Evolutionary conservation across 768 basidiomycete genomes (phyloP).

Genomic region (Mycena venus): DNA sequence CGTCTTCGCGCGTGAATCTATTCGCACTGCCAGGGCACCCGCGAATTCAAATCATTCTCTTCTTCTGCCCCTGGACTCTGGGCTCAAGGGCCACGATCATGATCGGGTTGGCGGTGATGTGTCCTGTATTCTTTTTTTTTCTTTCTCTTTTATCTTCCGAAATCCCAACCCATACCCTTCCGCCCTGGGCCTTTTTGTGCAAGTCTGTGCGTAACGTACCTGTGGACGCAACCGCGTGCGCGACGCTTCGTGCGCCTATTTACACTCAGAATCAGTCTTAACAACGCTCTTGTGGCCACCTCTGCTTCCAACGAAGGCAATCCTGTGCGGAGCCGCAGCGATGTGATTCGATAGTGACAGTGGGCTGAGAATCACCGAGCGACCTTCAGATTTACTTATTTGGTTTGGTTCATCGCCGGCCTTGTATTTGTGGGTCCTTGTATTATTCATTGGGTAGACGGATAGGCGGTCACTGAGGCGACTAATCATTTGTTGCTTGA

Average conservation of each 20-base stretch:
- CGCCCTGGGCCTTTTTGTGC: background rate
- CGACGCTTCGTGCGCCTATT: background rate
- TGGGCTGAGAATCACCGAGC: background rate
- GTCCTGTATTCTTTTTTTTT: background rate
- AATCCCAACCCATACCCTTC: background rate
- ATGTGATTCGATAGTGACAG: slow-evolving; percentile 2
- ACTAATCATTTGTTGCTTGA: background rate
- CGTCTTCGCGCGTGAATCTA: slow-evolving; percentile 1
- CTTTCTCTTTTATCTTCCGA: background rate
- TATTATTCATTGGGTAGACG: too few relatives aligned
- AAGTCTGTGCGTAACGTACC: background rate
- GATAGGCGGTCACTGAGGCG: background rate
- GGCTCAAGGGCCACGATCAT: background rate
- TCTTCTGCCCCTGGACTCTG: background rate
- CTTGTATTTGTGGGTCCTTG: background rate
- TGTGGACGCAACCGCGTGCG: background rate
- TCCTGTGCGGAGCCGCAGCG: background rate
- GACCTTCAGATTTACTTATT: background rate
- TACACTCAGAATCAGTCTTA: background rate
- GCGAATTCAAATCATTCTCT: background rate
- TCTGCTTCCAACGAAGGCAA: background rate
- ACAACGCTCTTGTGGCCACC: background rate
- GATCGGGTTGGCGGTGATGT: background rate
- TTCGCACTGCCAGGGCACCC: background rate
- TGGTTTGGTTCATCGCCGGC: background rate